Percentiles rank a stretch among this genome's conserved stretches.
Conservation (phyloP, 1,284 basidiomycete species). For the Sanghuangporus sanghuang region DNA sequence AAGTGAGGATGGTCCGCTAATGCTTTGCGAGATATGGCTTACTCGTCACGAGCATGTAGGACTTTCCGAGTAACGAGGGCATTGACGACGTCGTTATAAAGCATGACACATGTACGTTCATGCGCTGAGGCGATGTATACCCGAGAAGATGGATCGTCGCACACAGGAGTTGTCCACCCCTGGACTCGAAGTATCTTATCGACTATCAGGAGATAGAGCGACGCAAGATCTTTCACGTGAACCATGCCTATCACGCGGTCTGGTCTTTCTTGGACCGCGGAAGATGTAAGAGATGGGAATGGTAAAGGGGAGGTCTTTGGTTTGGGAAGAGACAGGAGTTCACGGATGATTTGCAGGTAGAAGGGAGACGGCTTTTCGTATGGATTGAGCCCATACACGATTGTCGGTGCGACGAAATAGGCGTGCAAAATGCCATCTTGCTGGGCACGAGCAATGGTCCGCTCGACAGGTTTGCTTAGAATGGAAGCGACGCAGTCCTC, state of each 20-base stretch:
- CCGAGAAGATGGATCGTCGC: not conserved
- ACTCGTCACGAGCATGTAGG: not conserved
- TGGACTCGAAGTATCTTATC: not conserved
- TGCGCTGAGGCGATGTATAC: not conserved
- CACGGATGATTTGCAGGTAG: conserved; percentile 2
- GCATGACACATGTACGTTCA: not conserved
- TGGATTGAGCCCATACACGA: conserved; percentile 10
- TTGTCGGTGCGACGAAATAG: conserved; percentile 2
- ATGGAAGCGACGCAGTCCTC: conserved; percentile 15
- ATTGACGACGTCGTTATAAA: not conserved
- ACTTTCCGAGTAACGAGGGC: not conserved
- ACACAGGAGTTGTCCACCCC: not conserved
- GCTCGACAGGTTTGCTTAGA: conserved; percentile 14
- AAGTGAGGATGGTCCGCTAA: not conserved
- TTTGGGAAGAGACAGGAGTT: not conserved
- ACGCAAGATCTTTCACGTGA: not conserved
- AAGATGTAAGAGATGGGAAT: not conserved
- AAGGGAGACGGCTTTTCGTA: conserved; percentile 10
- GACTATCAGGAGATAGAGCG: conserved; percentile 1
- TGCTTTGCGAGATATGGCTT: not conserved
- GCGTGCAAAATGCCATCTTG: conserved; percentile 9
- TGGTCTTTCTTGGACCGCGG: not conserved
- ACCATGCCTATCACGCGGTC: conserved; percentile 2
- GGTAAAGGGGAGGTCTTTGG: not conserved
- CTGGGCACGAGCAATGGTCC: conserved; percentile 7